phyloP scores from a whole-genome alignment of 2,329 filamentous ascomycete genomes.

The Cladophialophora exuberans region DNA sequence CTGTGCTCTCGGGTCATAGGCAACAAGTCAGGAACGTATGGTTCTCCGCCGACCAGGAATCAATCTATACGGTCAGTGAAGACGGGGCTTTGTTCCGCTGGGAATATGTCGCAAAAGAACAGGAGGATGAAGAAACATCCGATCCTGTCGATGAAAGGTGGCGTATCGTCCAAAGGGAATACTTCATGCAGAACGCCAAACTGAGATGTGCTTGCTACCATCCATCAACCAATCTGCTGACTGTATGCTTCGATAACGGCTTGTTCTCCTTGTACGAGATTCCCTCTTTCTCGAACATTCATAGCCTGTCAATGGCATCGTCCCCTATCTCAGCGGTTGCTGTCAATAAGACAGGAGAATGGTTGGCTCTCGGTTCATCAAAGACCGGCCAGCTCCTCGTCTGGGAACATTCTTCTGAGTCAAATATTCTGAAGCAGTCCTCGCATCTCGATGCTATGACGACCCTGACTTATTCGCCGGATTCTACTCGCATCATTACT shows the following conservation, averaged over 20 bases:
- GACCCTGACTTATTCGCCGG: slow-evolving; percentile 86
- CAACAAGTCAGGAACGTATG: slow-evolving; percentile 92
- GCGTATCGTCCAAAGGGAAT: slow-evolving; percentile 89
- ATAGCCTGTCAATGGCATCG: slow-evolving; percentile 88
- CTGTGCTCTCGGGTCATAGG: slow-evolving; percentile 86
- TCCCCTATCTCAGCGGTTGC: slow-evolving; percentile 95
- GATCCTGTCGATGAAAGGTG: slow-evolving; percentile 72
- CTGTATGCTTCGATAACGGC: slow-evolving; percentile 93
- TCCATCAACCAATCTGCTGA: slow-evolving; percentile 82
- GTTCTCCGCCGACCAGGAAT: slow-evolving; percentile 93
- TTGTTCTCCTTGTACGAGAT: slow-evolving; percentile 93
- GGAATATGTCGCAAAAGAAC: slow-evolving; percentile 72
- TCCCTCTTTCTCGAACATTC: slow-evolving; percentile 93
- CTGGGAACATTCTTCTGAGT: slow-evolving; percentile 99
- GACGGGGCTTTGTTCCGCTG: slow-evolving; percentile 96
- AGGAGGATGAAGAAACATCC: slow-evolving; percentile 63
- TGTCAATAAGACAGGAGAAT: slow-evolving; percentile 92
- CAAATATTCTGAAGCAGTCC: slow-evolving; percentile 97
- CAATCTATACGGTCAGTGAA: slow-evolving; percentile 93
- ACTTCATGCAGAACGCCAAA: slow-evolving; percentile 89
- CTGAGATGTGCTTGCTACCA: slow-evolving; percentile 92
- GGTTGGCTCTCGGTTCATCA: slow-evolving; percentile 95
- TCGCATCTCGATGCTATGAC: slow-evolving; percentile 98
- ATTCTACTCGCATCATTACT: slow-evolving; percentile 90
- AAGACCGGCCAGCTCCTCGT: slow-evolving; percentile 95